These are phyloP conservation scores for Spinacia oleracea DNA, from an alignment of 179 eudicot genomes.

Conservation along the genomic window DNA sequence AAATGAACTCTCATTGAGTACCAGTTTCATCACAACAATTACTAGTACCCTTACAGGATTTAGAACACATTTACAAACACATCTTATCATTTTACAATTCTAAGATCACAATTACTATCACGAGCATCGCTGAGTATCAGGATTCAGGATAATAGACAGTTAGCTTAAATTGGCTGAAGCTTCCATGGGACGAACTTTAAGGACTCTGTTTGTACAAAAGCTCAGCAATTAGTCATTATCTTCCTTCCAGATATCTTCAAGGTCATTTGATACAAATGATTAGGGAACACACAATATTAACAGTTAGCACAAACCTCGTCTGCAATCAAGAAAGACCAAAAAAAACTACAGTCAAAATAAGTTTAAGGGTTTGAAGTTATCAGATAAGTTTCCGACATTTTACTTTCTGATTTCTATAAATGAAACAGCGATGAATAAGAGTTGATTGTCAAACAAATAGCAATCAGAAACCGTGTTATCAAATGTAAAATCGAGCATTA, in stretches of 20 bases:
- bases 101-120: neutral
- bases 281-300: slow-evolving; percentile 17
- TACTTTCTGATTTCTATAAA: neutral
- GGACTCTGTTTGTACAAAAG: slow-evolving; percentile 12
- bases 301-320: slow-evolving; percentile 19
- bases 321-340: slow-evolving; percentile 20
- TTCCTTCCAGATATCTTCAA: slow-evolving; percentile 5
- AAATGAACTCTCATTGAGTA: neutral
- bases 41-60: no score
- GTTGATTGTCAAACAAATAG: neutral
- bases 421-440: neutral
- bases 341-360: neutral
- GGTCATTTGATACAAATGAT: neutral
- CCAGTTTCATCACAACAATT: neutral
- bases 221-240: neutral
- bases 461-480: neutral
- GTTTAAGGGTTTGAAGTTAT: neutral
- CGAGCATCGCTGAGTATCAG: neutral
- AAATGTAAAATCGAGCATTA: neutral
- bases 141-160: slow-evolving; percentile 12
- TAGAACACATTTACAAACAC: neutral
- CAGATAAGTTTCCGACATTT: neutral
- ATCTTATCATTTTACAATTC: neutral
- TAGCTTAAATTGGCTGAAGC: slow-evolving; percentile 8
- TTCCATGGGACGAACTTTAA: slow-evolving; percentile 5